phyloP scores from a whole-genome alignment of 441 rosid genomes.

The Theobroma grandiflorum region DNA sequence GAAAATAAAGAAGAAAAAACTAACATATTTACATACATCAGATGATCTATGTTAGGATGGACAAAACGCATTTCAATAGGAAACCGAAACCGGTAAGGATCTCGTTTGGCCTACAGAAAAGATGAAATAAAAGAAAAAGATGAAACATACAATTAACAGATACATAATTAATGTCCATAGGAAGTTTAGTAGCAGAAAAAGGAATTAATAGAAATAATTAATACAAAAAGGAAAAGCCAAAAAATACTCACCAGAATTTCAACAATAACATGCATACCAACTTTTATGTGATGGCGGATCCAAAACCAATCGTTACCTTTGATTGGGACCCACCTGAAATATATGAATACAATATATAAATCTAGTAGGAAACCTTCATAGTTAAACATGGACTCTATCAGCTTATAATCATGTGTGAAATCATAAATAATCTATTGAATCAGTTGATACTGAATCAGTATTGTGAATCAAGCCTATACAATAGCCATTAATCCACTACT shows the following conservation, averaged over 20 bases:
- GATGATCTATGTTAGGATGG: conserved; percentile 91
- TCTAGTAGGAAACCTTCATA: background rate
- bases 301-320: conserved; percentile 97
- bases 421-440: background rate
- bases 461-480: background rate
- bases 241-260: conserved; percentile 78
- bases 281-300: conserved; percentile 96
- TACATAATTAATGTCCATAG: background rate
- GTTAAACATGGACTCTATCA: background rate
- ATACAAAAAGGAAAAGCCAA: conserved; percentile 4
- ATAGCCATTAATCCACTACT: background rate
- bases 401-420: background rate
- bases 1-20: conserved; percentile 4
- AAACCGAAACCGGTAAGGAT: conserved; percentile 92
- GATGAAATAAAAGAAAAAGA: conserved; percentile 1
- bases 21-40: conserved; percentile 64
- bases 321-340: conserved; percentile 95
- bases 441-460: background rate
- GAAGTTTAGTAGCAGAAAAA: conserved; percentile 2
- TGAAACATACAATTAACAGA: conserved; percentile 10
- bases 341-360: conserved; percentile 23
- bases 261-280: conserved; percentile 92
- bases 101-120: conserved; percentile 85
- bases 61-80: conserved; percentile 96
- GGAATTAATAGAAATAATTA: background rate